Conservation (phyloP, 805 yeast species). For the Teunomyces atbi region DNA sequence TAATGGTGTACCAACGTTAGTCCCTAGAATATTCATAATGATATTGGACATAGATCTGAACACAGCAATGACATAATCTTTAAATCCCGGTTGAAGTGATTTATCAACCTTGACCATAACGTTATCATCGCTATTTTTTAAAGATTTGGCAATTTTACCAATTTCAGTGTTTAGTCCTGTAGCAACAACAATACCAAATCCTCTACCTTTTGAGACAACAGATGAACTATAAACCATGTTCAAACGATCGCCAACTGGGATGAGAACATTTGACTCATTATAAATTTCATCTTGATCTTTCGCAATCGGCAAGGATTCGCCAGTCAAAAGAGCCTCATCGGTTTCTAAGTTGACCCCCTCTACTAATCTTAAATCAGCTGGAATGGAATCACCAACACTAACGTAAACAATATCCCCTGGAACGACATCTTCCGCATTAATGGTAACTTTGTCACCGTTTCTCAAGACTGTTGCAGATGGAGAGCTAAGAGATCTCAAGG, state of each 20-base stretch:
- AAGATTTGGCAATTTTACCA: conserved; percentile 40
- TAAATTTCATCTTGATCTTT: conserved; percentile 36
- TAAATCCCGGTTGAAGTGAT: conserved; percentile 34
- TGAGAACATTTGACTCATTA: conserved; percentile 32
- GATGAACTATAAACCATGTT: conserved; percentile 37
- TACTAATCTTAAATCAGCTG: conserved; percentile 41
- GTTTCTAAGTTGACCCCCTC: conserved; percentile 38
- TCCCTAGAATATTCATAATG: conserved; percentile 45
- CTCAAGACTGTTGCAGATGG: conserved; percentile 47
- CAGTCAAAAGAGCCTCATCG: conserved; percentile 45
- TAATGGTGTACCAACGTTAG: conserved; percentile 46
- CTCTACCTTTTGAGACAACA: conserved; percentile 42
- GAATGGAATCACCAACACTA: conserved; percentile 42
- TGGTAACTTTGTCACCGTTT: conserved; percentile 34
- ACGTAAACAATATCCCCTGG: conserved; percentile 45
- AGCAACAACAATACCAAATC: conserved; percentile 36
- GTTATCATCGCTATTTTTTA: conserved; percentile 19
- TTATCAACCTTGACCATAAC: conserved; percentile 33
- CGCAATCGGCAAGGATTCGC: conserved; percentile 35
- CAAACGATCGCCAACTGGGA: conserved; percentile 37
- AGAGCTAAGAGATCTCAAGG: conserved; percentile 45
- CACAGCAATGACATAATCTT: conserved; percentile 33
- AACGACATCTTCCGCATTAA: conserved; percentile 43
- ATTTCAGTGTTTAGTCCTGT: conserved; percentile 42
- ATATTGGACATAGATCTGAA: conserved; percentile 42